These are phyloP conservation scores for Linnemannia hyalina DNA, from an alignment of 192 early-diverging fungal genomes.

Conservation along the genomic window DNA sequence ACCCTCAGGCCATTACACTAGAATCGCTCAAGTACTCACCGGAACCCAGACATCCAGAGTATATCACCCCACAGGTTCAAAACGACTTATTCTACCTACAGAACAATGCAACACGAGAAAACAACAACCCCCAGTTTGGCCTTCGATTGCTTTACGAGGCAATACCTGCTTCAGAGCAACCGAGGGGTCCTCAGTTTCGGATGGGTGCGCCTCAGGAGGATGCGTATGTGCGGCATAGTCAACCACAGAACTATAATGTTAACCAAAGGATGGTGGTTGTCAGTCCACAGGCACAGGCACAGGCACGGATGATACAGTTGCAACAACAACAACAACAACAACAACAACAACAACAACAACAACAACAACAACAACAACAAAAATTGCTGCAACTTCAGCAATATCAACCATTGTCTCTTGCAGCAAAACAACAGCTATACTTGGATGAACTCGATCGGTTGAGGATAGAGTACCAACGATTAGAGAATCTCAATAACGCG, in stretches of 20 bases:
- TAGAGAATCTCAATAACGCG: background rate
- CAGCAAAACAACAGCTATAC: background rate
- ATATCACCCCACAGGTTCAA: background rate
- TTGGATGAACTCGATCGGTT: background rate
- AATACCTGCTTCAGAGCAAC: background rate
- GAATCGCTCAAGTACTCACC: background rate
- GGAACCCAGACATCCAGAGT: background rate
- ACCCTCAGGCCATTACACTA: background rate
- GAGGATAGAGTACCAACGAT: background rate
- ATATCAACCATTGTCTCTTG: background rate
- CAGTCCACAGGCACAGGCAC: background rate
- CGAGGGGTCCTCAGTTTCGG: background rate
- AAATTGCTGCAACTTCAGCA: background rate
- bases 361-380: conserved; percentile 1
- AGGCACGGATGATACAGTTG: background rate
- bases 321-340: conserved; percentile 1
- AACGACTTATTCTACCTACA: background rate
- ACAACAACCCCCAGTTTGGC: background rate
- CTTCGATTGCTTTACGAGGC: background rate
- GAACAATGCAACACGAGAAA: background rate
- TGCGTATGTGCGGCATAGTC: background rate
- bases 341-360: conserved; percentile 1
- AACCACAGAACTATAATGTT: background rate
- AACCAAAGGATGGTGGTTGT: background rate
- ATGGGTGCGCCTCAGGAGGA: background rate